Conservation (phyloP, 1,284 basidiomycete genomes). For the Trametes versicolor region DNA sequence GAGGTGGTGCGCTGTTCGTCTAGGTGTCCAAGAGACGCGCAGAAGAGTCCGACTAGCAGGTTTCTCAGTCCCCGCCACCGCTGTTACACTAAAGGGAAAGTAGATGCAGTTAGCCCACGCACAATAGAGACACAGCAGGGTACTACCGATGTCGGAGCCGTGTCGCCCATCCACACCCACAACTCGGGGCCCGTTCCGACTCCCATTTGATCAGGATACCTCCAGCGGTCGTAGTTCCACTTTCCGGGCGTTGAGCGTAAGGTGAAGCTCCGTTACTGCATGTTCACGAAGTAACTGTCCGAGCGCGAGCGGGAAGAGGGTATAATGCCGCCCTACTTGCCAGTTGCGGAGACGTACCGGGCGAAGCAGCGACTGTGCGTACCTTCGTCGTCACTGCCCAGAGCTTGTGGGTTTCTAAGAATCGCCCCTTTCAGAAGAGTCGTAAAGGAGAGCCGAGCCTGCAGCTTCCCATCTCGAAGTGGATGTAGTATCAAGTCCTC, state of each 20-base stretch:
- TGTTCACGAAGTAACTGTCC: constrained; percentile 89
- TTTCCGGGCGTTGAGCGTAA: constrained; percentile 90
- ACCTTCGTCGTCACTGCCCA: constrained; percentile 64
- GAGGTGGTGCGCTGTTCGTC: constrained; percentile 78
- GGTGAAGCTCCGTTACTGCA: constrained; percentile 86
- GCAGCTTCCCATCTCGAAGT: constrained; percentile 86
- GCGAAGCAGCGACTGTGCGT: constrained; percentile 33
- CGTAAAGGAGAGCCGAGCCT: constrained; percentile 86
- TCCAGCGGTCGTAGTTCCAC: constrained; percentile 91
- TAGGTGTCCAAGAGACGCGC: constrained; percentile 86
- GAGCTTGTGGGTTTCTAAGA: constrained; percentile 62
- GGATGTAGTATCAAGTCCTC: constrained; percentile 82
- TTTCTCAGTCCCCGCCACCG: constrained; percentile 90
- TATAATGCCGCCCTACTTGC: constrained; percentile 78
- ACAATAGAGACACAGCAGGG: background rate
- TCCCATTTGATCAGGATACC: constrained; percentile 78
- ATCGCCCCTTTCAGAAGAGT: constrained; percentile 64
- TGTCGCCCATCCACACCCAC: constrained; percentile 88
- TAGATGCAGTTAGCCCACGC: background rate
- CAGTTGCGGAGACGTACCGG: constrained; percentile 8
- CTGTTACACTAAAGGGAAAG: constrained; percentile 59
- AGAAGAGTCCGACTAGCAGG: constrained; percentile 92
- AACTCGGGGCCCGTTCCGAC: constrained; percentile 90
- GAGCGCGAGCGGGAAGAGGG: constrained; percentile 85
- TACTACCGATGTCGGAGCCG: constrained; percentile 59